Evolutionary conservation across 1,284 basidiomycete species (phyloP).

Genomic region (Mycena sp.): DNA sequence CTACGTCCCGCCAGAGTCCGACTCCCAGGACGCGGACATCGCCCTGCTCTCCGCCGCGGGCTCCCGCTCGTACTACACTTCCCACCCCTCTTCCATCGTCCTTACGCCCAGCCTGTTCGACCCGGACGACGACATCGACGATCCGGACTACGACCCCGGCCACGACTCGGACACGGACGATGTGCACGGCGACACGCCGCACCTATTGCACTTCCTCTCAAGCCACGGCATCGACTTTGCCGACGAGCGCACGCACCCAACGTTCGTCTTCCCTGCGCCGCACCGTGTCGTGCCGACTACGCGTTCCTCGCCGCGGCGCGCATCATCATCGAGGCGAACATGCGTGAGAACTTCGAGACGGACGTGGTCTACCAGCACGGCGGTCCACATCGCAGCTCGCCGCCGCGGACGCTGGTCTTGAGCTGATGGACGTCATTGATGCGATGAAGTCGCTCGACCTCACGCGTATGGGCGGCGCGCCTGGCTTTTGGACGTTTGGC

Average conservation of each 20-base stretch:
- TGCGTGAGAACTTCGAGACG: conserved; percentile 37
- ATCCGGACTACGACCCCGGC: conserved; percentile 32
- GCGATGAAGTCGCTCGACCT: conserved; percentile 54
- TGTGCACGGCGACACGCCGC: conserved; percentile 31
- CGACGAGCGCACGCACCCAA: conserved; percentile 28
- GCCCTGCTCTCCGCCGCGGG: conserved; percentile 10
- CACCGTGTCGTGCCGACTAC: conserved; percentile 51
- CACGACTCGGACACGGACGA: no score
- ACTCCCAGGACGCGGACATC: conserved; percentile 17
- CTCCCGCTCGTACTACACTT: background rate
- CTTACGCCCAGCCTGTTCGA: conserved; percentile 18
- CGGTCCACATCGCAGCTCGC: background rate
- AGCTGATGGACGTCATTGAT: conserved; percentile 40
- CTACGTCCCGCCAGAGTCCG: conserved; percentile 11
- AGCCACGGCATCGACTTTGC: conserved; percentile 27
- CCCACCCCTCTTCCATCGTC: conserved; percentile 28
- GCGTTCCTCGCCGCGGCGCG: conserved; percentile 49
- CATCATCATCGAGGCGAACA: conserved; percentile 49
- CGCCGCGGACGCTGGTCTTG: conserved; percentile 19
- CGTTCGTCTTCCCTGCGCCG: conserved; percentile 38
- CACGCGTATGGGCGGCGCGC: conserved; percentile 54
- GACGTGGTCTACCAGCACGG: background rate
- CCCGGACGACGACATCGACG: conserved; percentile 31
- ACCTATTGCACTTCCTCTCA: conserved; percentile 23
- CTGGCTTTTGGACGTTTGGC: conserved; percentile 50